Conservation (phyloP, 2,329 filamentous ascomycete species). For the Lecanoromycetidae sp. region DNA sequence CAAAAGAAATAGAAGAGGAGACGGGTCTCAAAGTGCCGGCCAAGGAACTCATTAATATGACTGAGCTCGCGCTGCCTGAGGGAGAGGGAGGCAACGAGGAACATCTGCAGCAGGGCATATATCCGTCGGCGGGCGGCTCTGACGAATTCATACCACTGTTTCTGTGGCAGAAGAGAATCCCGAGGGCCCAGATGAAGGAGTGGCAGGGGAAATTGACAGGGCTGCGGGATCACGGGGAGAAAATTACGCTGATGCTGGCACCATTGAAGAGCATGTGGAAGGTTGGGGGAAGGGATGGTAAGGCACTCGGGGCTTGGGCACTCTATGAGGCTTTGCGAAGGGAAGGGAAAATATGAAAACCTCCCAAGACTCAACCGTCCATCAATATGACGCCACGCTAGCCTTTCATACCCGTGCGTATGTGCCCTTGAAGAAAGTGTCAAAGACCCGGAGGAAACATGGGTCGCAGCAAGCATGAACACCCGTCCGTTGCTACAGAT, state of each 20-base stretch:
- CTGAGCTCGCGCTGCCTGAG: slow-evolving; percentile 33
- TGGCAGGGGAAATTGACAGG: slow-evolving; percentile 44
- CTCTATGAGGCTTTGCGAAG: slow-evolving; percentile 42
- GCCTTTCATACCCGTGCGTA: too few relatives aligned
- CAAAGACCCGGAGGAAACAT: too few relatives aligned
- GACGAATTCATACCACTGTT: slow-evolving; percentile 50
- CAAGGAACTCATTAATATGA: slow-evolving; percentile 43
- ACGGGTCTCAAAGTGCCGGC: slow-evolving; percentile 40
- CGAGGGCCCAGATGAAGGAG: slow-evolving; percentile 35
- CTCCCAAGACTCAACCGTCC: too few relatives aligned
- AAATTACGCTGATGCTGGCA: slow-evolving; percentile 46
- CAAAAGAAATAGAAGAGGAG: slow-evolving; percentile 47
- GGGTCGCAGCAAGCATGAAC: too few relatives aligned
- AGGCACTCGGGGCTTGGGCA: slow-evolving; percentile 43
- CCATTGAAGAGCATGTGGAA: slow-evolving; percentile 41
- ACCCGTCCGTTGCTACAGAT: too few relatives aligned
- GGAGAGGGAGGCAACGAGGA: slow-evolving; percentile 23
- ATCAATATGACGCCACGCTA: too few relatives aligned
- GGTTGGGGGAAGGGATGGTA: slow-evolving; percentile 43
- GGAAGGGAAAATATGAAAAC: slow-evolving; percentile 31
- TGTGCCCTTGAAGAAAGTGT: too few relatives aligned
- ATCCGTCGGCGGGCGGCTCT: slow-evolving; percentile 43
- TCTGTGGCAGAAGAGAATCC: slow-evolving; percentile 42
- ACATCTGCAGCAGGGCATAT: slow-evolving; percentile 37
- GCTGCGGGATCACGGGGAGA: slow-evolving; percentile 43